Evolutionary conservation across 495 filamentous ascomycete species (phyloP), one percentile per base, ranked within the genome.

Genomic region (Neurospora sp.): DNA sequence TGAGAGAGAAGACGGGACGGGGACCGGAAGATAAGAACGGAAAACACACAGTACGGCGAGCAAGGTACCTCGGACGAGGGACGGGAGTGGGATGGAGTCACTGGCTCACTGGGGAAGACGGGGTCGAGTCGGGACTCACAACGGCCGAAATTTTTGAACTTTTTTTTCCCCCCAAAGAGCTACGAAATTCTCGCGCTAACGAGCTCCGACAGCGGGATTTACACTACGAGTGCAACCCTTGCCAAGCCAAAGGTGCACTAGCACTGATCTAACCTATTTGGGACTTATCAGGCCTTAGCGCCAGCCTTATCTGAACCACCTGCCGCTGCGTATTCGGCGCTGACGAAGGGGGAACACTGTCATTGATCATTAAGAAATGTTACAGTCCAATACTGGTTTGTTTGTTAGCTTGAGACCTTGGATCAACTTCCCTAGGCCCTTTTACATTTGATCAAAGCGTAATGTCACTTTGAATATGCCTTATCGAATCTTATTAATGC

Each of bases 181-280:
- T 74, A 46, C 59, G 40, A 41, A 70, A 27, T 70, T 71, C 69
- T 42, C 44, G 37, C 46, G 39, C 70, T 66, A 41, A 73, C 40
- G 46, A 69, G 40, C 73, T 73, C 76, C 75, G 75, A 76, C 68
- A 74, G 73, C 76, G 75, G 76, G 70, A 61, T 72, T 66, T 66
- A 31, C 27, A 31, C 27, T 31, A 61, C n/a, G 72, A 41, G 69
- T 53, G 27, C 42, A 31, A 40, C 41, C 70, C 70, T 66, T 73
- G 72, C 7, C 12, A 31, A 40, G 46, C 53, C 53, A 61, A 61
- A 61, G 53, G 6, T 27, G 18, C 27, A 27, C 53, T 61, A 35
- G 27, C 22, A 35, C 4, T 31, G 3, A 18, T 9, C 39, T 39
- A 39, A 10, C 9, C 39, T 3, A 31, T 31, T 40, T 3, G n/a